Evolutionary conservation across 2,329 filamentous ascomycete species (phyloP).

Genomic region (Madurella fahalii): DNA sequence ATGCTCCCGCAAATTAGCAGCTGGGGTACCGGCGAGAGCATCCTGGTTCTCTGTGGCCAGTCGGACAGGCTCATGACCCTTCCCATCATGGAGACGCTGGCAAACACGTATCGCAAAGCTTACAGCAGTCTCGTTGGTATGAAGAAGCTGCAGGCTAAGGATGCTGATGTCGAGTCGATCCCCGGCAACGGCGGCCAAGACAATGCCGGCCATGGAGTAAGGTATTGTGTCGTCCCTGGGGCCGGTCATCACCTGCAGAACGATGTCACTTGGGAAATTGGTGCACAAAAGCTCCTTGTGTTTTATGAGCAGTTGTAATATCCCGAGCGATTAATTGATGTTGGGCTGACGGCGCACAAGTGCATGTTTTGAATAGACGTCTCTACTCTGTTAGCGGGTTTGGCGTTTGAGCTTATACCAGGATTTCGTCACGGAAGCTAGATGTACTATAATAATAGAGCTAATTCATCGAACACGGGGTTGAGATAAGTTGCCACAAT

Average conservation of each 20-base stretch:
- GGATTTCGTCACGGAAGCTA: no score
- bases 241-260: conserved; percentile 53
- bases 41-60: conserved; percentile 39
- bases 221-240: conserved; percentile 39
- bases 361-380: not conserved
- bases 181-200: conserved; percentile 26
- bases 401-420: not conserved
- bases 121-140: conserved; percentile 30
- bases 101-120: conserved; percentile 35
- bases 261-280: conserved; percentile 45
- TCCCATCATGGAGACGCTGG: conserved; percentile 36
- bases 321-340: not conserved
- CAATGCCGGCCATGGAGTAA: conserved; percentile 35
- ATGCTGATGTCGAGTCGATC: conserved; percentile 13
- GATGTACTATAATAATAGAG: no score
- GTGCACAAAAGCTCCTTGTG: conserved; percentile 40
- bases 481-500: no score
- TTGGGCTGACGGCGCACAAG: not conserved
- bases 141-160: conserved; percentile 30
- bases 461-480: no score
- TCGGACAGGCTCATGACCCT: conserved; percentile 40
- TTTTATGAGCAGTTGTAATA: conserved; percentile 36
- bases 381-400: not conserved
- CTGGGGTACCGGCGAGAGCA: conserved; percentile 28
- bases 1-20: conserved; percentile 37